phyloP scores from a whole-genome alignment of 2,329 filamentous ascomycete species.

The Colletotrichum chrysophilum region DNA sequence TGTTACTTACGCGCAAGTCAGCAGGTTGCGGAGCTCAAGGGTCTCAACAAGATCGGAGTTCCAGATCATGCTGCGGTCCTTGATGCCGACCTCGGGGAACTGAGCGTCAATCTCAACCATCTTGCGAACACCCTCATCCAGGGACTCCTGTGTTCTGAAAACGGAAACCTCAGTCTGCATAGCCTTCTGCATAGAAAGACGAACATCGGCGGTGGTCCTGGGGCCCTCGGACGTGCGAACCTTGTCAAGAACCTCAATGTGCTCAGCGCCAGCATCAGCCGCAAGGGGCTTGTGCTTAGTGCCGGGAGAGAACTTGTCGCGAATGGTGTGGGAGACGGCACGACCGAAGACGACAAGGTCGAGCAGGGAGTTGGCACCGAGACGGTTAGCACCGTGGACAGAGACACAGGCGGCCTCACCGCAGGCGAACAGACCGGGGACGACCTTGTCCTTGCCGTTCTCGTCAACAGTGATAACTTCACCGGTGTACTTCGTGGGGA shows the following conservation, averaged over 20 bases:
- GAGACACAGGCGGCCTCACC: constrained; percentile 98
- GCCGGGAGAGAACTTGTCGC: constrained; percentile 89
- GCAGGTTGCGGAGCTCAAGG: constrained; percentile 89
- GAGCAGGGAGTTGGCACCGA: constrained; percentile 97
- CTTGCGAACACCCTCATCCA: constrained; percentile 91
- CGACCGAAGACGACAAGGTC: constrained; percentile 98
- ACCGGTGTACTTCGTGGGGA: constrained; percentile 95
- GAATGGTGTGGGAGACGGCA: constrained; percentile 95
- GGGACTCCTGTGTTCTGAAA: constrained; percentile 91
- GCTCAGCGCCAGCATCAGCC: constrained; percentile 86
- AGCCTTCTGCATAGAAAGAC: constrained; percentile 93
- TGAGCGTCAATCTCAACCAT: constrained; percentile 83
- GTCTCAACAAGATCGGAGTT: constrained; percentile 98
- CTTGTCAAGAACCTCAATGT: constrained; percentile 85
- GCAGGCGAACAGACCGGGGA: constrained; percentile 93
- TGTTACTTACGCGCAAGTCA: constrained; percentile 88
- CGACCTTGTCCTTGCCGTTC: constrained; percentile 87
- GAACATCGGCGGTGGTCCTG: constrained; percentile 87
- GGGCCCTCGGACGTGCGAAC: constrained; percentile 83
- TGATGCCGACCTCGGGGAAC: constrained; percentile 87
- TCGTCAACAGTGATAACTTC: constrained; percentile 92
- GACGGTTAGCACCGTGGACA: constrained; percentile 96
- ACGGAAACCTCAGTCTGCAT: constrained; percentile 98
- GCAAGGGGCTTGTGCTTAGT: constrained; percentile 78
- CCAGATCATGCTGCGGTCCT: constrained; percentile 99